These are phyloP conservation scores for Fusarium beomiforme DNA, from an alignment of 2,329 filamentous ascomycete genomes.

Conservation along the genomic window DNA sequence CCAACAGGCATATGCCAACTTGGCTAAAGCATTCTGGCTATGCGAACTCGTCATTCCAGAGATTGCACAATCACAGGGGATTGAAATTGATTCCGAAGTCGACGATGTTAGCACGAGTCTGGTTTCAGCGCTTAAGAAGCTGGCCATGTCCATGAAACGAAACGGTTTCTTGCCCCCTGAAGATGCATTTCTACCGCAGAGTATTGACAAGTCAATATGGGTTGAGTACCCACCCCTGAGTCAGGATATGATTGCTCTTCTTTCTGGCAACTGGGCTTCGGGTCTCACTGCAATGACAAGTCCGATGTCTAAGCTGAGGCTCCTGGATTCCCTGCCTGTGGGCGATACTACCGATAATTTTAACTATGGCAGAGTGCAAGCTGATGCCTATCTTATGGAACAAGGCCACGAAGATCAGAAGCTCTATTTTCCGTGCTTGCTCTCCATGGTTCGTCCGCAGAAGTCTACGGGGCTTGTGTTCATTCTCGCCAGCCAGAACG, in stretches of 20 bases:
- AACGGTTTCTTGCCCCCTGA: constrained; percentile 81
- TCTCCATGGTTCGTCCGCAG: constrained; percentile 78
- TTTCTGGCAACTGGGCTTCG: constrained; percentile 70
- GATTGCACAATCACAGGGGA: constrained; percentile 55
- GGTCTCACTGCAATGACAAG: constrained; percentile 59
- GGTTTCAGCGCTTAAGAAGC: constrained; percentile 73
- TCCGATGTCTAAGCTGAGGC: constrained; percentile 58
- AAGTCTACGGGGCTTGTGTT: constrained; percentile 77
- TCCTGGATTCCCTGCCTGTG: constrained; percentile 77
- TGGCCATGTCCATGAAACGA: constrained; percentile 84
- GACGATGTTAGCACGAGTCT: constrained; percentile 66
- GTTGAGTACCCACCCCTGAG: constrained; percentile 78
- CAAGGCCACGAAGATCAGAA: constrained; percentile 74
- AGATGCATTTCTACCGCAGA: constrained; percentile 75
- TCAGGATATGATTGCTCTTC: constrained; percentile 74
- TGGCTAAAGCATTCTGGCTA: constrained; percentile 91
- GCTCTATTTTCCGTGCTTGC: constrained; percentile 75
- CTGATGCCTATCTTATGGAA: constrained; percentile 79
- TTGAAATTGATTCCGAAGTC: constrained; percentile 57
- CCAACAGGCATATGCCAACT: constrained; percentile 84
- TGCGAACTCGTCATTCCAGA: constrained; percentile 64
- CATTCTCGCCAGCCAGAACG: constrained; percentile 81
- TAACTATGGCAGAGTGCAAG: constrained; percentile 81
- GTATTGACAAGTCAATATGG: constrained; percentile 85
- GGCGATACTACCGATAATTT: constrained; percentile 80